Conservation (phyloP, 169 alveolate species). For the Cytauxzoon felis region DNA sequence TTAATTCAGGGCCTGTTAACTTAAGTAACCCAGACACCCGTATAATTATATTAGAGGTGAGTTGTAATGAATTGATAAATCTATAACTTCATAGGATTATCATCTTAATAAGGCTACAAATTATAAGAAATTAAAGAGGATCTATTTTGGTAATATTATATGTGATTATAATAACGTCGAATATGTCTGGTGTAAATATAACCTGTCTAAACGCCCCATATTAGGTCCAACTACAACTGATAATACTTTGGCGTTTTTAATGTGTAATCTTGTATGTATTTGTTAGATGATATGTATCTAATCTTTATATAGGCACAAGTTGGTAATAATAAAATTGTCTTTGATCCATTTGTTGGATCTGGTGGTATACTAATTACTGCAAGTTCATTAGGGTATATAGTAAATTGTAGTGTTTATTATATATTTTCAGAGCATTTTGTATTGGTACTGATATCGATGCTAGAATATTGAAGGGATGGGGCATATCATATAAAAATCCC, state of each 20-base stretch:
- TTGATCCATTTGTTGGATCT: slow-evolving; percentile 98
- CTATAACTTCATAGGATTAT: background rate
- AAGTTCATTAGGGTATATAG: slow-evolving; percentile 63
- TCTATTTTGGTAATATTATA: slow-evolving; percentile 37
- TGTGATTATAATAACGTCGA: slow-evolving; percentile 27
- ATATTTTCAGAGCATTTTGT: slow-evolving; percentile 79
- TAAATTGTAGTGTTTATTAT: no score
- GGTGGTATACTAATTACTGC: slow-evolving; percentile 91
- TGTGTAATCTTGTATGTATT: slow-evolving; percentile 84
- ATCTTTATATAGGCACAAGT: slow-evolving; percentile 18
- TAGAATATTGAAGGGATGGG: slow-evolving; percentile 84
- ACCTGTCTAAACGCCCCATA: slow-evolving; percentile 88
- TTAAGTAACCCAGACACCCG: slow-evolving; percentile 45
- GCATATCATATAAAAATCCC: slow-evolving; percentile 75
- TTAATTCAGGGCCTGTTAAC: slow-evolving; percentile 45
- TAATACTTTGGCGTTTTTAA: slow-evolving; percentile 91
- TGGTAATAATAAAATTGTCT: slow-evolving; percentile 63
- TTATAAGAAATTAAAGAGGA: slow-evolving; percentile 2
- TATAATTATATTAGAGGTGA: slow-evolving; percentile 49
- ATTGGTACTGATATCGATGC: slow-evolving; percentile 95
- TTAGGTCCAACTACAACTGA: slow-evolving; percentile 98
- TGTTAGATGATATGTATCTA: background rate
- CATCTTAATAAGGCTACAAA: slow-evolving; percentile 1
- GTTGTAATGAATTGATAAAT: background rate
- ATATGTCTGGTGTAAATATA: slow-evolving; percentile 83